Conservation (phyloP, 495 filamentous ascomycete genomes). For the Lophium mytilinum region DNA sequence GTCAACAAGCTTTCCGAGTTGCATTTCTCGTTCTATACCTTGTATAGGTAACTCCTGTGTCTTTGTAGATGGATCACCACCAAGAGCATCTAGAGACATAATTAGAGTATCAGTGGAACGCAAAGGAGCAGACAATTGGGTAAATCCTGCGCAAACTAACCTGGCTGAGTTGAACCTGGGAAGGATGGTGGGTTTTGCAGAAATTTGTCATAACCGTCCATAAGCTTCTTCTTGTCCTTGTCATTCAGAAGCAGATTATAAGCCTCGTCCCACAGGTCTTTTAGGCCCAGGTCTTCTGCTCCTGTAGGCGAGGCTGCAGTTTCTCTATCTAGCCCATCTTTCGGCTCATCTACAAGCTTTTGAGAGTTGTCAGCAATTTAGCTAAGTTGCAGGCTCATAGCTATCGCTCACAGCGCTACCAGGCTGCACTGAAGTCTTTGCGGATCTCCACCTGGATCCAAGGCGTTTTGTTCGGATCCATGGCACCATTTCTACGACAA, state of each 20-base stretch:
- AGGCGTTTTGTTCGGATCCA: not conserved
- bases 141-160: not conserved
- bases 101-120: not conserved
- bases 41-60: not conserved
- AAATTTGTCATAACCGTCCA: not conserved
- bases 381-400: not conserved
- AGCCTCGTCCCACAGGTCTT: not conserved
- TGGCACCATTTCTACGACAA: not conserved
- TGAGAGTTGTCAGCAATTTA: not conserved
- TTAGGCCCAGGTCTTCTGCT: not conserved
- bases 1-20: not conserved
- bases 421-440: not conserved
- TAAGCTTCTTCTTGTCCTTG: conserved; percentile 1
- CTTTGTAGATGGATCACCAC: not conserved
- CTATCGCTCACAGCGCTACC: not conserved
- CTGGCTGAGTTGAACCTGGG: not conserved
- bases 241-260: not conserved
- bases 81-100: not conserved
- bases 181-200: not conserved
- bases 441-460: not conserved
- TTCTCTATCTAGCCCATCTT: not conserved
- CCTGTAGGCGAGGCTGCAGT: not conserved
- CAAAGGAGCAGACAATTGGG: not conserved
- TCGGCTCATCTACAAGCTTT: not conserved
- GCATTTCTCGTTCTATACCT: not conserved